Conservation (phyloP, 1,284 basidiomycete species). For the Phellinidium pouzarii region DNA sequence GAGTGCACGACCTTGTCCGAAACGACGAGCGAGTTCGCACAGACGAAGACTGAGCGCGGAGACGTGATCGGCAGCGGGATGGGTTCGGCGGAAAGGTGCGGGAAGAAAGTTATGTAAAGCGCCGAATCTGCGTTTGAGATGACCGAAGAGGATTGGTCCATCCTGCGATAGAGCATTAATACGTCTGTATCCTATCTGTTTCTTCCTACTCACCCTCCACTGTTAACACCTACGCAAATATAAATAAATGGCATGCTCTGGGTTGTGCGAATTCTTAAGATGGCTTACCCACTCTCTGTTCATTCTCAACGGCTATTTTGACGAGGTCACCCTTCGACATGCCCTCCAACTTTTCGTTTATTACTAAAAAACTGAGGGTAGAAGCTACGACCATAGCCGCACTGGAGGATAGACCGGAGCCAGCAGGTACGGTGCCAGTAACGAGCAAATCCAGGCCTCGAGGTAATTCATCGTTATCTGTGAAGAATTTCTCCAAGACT, state of each 20-base stretch:
- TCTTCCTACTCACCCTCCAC: conserved; percentile 51
- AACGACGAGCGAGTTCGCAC: conserved; percentile 81
- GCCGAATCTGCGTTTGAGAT: conserved; percentile 64
- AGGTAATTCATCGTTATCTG: conserved; percentile 31
- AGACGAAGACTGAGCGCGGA: conserved; percentile 58
- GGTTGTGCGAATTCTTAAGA: background rate
- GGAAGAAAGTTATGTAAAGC: conserved; percentile 78
- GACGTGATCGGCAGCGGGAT: conserved; percentile 50
- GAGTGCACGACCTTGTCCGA: conserved; percentile 76
- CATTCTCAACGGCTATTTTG: conserved; percentile 73
- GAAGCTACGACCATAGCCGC: conserved; percentile 84
- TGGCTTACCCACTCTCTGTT: conserved; percentile 66
- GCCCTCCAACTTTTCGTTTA: conserved; percentile 58
- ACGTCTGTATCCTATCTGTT: background rate
- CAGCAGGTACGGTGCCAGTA: conserved; percentile 74
- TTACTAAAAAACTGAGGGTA: conserved; percentile 69
- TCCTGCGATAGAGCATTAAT: conserved; percentile 33
- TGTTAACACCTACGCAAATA: conserved; percentile 48
- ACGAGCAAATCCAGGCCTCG: conserved; percentile 64
- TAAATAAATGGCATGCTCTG: conserved; percentile 9
- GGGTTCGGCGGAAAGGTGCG: conserved; percentile 58
- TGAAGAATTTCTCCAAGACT: conserved; percentile 63
- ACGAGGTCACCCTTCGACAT: conserved; percentile 69
- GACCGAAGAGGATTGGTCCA: conserved; percentile 82
- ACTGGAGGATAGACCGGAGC: conserved; percentile 77